Evolutionary conservation across 768 basidiomycete species (phyloP), one percentile per base, ranked within the genome.

Genomic region (Rubroboletus pulcherrimus): DNA sequence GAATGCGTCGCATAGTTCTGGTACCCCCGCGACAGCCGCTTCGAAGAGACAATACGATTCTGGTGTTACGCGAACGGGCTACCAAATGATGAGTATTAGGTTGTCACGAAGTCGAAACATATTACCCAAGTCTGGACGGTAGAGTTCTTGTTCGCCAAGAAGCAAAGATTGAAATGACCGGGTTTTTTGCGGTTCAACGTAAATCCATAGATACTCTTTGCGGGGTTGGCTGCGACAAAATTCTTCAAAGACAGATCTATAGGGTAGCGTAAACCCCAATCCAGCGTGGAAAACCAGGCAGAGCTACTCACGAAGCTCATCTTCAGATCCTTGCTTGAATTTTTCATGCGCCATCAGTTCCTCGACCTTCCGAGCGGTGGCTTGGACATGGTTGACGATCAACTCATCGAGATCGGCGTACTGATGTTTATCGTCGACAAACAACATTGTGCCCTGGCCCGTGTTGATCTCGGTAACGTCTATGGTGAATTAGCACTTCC

Each of bases 381-480:
- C 88, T 76, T 93, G 91, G 40, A 98, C 86, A 70, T 99, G 94
- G 65, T 94, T 94, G 70, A 98, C 93, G 61, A 98, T 93, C 62
- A 99, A 71, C 69, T 99, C 96, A 70, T 99, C 97, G 54, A 99
- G 78, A 78, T 98, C 97, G 39, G 88, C 84, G 70, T 95, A 98
- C 38, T 79, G 82, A 67, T 95, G 92, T 55, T 82, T 84, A 39
- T 76, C 75, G 61, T 93, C 91, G 26, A 93, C 85, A 55, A 86
- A 77, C 50, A 92, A 80, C 53, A 85, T 81, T 6, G 80, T 79
- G 40, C 81, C 85, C 29, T 83, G 84, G 61, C 91, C 87, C 12
- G 82, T 82, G 61, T 88, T 88, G n/a, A 81, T 76, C 63, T 93
- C 91, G 8, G 86, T 85, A 9, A 93, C 91, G 71, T 93, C 91